These are phyloP conservation scores for Komagataella pseudopastoris DNA, from an alignment of 805 yeast genomes.

Conservation along the genomic window DNA sequence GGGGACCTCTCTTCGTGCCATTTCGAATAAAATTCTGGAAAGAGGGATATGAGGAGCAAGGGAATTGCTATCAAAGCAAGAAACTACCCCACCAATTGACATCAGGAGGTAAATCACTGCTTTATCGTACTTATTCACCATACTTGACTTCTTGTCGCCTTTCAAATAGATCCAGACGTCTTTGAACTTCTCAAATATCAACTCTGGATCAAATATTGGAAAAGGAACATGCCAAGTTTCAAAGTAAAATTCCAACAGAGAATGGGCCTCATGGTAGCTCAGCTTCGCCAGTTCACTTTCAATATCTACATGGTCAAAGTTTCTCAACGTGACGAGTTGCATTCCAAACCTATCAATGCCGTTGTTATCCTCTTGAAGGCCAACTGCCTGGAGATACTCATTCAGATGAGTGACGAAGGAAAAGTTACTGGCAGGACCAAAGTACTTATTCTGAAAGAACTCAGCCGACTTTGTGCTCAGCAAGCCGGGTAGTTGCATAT, in stretches of 20 bases:
- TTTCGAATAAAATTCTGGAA: constrained; percentile 10
- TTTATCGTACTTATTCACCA: constrained; percentile 1
- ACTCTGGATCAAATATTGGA: constrained; percentile 10
- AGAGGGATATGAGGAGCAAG: constrained; percentile 3
- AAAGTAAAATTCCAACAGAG: constrained; percentile 8
- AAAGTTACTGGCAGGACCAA: constrained; percentile 13
- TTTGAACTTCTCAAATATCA: constrained; percentile 7
- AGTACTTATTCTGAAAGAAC: constrained; percentile 6
- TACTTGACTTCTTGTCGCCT: background rate
- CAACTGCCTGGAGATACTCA: constrained; percentile 6
- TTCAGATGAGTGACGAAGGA: constrained; percentile 13
- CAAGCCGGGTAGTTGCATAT: background rate
- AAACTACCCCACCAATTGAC: constrained; percentile 9
- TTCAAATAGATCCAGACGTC: constrained; percentile 4
- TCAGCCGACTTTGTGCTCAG: background rate
- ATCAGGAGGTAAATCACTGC: constrained; percentile 10
- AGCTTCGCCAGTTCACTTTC: constrained; percentile 1
- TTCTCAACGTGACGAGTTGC: constrained; percentile 7
- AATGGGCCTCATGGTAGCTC: constrained; percentile 2
- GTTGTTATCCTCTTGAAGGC: constrained; percentile 5
- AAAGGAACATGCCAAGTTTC: constrained; percentile 11
- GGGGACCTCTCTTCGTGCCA: constrained; percentile 9
- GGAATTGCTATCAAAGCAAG: constrained; percentile 7
- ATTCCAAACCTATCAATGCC: constrained; percentile 11
- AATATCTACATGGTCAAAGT: constrained; percentile 6